Conservation (phyloP, 352 stramenopile genomes). For the Phytopythium litorale region DNA sequence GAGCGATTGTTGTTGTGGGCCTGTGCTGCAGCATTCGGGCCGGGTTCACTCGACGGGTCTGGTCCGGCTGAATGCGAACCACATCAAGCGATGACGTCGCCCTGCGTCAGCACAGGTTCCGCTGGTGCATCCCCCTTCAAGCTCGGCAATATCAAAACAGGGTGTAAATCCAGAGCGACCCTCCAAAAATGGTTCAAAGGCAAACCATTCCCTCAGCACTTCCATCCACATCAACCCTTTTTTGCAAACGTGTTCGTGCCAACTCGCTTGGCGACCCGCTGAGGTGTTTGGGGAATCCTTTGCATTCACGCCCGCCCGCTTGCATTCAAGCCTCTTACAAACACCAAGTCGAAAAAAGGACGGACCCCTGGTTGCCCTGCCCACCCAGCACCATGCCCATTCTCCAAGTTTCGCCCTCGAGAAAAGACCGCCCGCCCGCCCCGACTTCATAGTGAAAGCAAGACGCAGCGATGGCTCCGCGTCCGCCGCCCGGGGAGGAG, state of each 20-base stretch:
- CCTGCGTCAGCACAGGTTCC: no score
- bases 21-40: no score
- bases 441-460: neutral
- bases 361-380: neutral
- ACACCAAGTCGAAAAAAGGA: neutral
- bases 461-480: conserved; percentile 2
- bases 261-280: neutral
- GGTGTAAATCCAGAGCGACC: no score
- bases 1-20: no score
- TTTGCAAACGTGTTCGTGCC: neutral
- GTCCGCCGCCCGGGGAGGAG: conserved; percentile 3
- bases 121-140: no score
- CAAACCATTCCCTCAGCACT: no score
- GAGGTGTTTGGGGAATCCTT: conserved; percentile 4
- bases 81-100: no score
- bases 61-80: no score
- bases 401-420: conserved; percentile 1
- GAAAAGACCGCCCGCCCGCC: neutral
- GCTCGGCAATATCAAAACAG: no score
- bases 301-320: neutral
- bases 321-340: neutral
- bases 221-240: neutral
- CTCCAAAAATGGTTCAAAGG: no score
- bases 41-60: no score
- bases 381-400: neutral